phyloP scores from a whole-genome alignment of 2,329 filamentous ascomycete genomes.

The Allantophomopsis lycopodina region DNA sequence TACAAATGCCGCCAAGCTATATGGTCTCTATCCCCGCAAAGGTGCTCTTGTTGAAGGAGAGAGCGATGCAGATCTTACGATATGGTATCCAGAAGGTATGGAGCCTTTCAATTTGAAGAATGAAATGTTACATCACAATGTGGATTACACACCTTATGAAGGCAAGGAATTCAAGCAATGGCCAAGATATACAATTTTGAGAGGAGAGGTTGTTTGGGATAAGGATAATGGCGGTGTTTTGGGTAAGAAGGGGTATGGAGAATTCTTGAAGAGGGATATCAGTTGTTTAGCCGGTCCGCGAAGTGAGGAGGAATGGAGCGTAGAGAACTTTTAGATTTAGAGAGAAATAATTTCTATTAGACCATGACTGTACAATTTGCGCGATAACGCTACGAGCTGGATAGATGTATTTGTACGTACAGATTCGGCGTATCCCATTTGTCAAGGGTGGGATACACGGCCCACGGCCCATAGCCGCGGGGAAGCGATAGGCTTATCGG shows the following conservation, averaged over 20 bases:
- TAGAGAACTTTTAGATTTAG: not conserved
- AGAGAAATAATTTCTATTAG: no score
- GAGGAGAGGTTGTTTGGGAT: conserved; percentile 45
- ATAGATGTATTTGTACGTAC: no score
- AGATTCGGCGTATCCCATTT: no score
- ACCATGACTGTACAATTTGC: no score
- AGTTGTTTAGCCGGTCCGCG: conserved; percentile 21
- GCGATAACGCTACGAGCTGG: no score
- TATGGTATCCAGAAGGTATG: conserved; percentile 38
- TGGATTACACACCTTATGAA: conserved; percentile 51
- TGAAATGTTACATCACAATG: conserved; percentile 41
- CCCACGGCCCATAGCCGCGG: no score
- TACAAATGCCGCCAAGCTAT: conserved; percentile 42
- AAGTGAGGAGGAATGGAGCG: conserved; percentile 14
- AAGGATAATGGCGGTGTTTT: conserved; percentile 34
- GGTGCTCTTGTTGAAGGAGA: conserved; percentile 33
- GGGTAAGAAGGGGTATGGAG: conserved; percentile 31
- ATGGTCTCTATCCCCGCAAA: conserved; percentile 37
- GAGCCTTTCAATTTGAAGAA: conserved; percentile 32
- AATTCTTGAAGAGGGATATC: conserved; percentile 29
- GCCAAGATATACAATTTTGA: conserved; percentile 45
- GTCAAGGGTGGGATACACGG: no score
- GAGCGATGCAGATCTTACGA: conserved; percentile 38
- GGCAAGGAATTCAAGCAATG: conserved; percentile 41
- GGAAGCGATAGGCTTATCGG: no score